Base-by-base conservation (phyloP, 2,329 filamentous ascomycete genomes). In the Tolypocladium tundrense region DNA sequence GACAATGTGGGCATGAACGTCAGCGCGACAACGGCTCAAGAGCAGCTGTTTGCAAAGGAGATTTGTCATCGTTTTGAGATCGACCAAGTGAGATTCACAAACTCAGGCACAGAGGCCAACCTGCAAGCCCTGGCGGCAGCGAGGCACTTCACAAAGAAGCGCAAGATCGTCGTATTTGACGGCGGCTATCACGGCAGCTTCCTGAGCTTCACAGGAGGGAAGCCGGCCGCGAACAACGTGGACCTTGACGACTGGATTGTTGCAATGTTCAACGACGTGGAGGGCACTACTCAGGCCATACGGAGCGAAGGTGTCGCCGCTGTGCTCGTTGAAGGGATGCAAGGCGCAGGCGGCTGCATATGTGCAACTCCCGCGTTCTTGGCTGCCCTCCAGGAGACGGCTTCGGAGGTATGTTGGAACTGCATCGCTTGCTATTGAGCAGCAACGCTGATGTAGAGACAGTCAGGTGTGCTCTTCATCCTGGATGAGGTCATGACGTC, bases 401-500 rank as follows among this genome's bases (percentile, higher is more conserved):
- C 83, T 1, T 72, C 69, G 37, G 70, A 73, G 56, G 68, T 67
- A 50, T 61, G 62, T 57, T 24, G 31, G 13, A 21, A 6, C 24
- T 16, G 24, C 16, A 6, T 10, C n/a, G 8, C 13, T 51, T 11
- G 13, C 1, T 10, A 19, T 21, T 13, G 10, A 14, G 19, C 41
- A 19, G 39, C 21, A 14, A 19, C 4, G 6, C 41, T 54, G 35
- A 54, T 42, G 19, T 39, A 61, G 27, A 63, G 50, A 16, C 21
- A 77, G 65, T 69, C 74, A 0, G 80, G 79, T 1, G 81, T 81
- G 0, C 59, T 90, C 1, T 78, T 90, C 61, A 83, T 90, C 41
- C 72, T 88, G 16, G 87, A 90, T 66, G 87, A 90, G 69, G 86
- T 90, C 7, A 86, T 88, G 79, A 88, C 86, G 0, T 86, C 82